A percentile compares a stretch with the other conserved stretches of the same genome.
These are phyloP conservation scores for Suillus bovinus DNA, from an alignment of 768 basidiomycete species.

Conservation along the genomic window DNA sequence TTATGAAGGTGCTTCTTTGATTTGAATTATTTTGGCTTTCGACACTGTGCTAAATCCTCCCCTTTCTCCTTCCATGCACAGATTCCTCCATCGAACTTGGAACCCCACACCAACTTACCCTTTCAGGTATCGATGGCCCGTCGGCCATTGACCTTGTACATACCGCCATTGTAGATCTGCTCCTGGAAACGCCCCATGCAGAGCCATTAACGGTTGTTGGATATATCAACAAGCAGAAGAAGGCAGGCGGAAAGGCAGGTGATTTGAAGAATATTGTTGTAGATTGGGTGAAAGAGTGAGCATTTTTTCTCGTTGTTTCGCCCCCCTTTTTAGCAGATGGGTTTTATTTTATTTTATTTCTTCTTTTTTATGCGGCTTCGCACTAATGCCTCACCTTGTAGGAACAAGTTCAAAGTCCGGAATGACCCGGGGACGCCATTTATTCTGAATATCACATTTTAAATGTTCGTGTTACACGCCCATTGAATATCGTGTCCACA, in stretches of 20 bases:
- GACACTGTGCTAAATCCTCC: background rate
- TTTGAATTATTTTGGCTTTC: background rate
- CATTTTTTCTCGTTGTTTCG: background rate
- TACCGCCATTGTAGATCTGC: constrained; percentile 1
- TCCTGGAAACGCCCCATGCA: background rate
- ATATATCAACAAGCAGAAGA: constrained; percentile 21
- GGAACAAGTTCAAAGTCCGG: constrained; percentile 20
- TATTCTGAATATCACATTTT: constrained; percentile 19
- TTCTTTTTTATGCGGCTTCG: background rate
- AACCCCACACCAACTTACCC: constrained; percentile 3
- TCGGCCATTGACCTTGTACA: constrained; percentile 1
- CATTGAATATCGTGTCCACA: background rate
- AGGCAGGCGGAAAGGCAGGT: background rate
- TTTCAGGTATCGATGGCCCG: constrained; percentile 3
- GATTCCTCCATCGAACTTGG: background rate
- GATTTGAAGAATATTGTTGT: constrained; percentile 11
- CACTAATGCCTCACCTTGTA: constrained; percentile 7
- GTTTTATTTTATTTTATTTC: background rate
- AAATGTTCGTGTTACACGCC: background rate
- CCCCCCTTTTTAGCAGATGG: background rate
- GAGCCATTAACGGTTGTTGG: background rate
- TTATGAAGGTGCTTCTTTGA: constrained; percentile 3
- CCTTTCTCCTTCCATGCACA: background rate
- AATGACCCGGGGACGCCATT: background rate
- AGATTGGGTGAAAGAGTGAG: constrained; percentile 21